phyloP scores from a whole-genome alignment of 768 basidiomycete genomes.

The Lactifluus echinatus region DNA sequence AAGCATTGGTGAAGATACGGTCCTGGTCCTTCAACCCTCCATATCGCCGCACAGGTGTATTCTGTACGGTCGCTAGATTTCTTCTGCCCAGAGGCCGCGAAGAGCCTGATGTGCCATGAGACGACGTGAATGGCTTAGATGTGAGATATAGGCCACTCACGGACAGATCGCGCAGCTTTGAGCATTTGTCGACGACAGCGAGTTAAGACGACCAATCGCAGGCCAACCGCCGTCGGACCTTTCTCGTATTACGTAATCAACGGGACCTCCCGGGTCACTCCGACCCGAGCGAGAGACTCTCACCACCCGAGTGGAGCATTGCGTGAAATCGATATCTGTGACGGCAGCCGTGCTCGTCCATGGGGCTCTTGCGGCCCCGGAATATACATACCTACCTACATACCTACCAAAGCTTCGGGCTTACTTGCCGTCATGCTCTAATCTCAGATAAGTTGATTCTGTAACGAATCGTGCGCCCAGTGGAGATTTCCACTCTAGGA shows the following conservation, averaged over 20 bases:
- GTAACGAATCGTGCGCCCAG: too few species aligned
- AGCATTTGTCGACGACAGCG: constrained; percentile 15
- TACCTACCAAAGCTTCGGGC: too few species aligned
- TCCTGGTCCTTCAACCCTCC: constrained; percentile 94
- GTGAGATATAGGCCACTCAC: constrained; percentile 4
- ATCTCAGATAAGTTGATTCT: too few species aligned
- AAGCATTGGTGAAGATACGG: constrained; percentile 89
- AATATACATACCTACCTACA: too few species aligned
- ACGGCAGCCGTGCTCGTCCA: too few species aligned
- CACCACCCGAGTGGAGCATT: too few species aligned
- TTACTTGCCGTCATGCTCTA: too few species aligned
- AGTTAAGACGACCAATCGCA: background rate
- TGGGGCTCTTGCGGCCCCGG: too few species aligned
- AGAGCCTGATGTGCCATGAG: background rate
- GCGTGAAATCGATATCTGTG: too few species aligned
- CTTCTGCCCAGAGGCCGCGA: constrained; percentile 19
- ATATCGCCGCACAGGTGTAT: constrained; percentile 84
- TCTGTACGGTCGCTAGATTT: constrained; percentile 64
- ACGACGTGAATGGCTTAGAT: background rate
- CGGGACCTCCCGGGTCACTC: constrained; percentile 2
- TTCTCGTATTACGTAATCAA: constrained; percentile 1
- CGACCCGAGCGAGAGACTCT: too few species aligned
- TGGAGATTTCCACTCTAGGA: too few species aligned
- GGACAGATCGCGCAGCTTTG: constrained; percentile 11
- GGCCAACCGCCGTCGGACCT: background rate